Conservation (phyloP, 768 basidiomycete genomes). For the Agaricus blazei region DNA sequence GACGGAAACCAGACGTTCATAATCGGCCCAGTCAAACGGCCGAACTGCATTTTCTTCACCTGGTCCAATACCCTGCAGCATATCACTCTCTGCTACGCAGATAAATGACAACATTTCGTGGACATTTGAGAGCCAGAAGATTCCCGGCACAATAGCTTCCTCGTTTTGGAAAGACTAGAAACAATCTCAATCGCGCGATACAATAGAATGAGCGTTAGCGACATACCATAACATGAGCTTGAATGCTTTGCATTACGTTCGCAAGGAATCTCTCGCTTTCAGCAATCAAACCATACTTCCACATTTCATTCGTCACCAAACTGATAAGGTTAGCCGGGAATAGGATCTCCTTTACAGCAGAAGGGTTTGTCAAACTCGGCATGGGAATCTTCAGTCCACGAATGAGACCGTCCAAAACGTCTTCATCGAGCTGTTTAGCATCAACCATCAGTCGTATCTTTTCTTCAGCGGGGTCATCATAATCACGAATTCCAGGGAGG, state of each 20-base stretch:
- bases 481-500: slow-evolving; percentile 64
- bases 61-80: slow-evolving; percentile 95
- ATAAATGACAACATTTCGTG: slow-evolving; percentile 99
- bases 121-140: slow-evolving; percentile 99
- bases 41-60: slow-evolving; percentile 90
- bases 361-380: slow-evolving; percentile 84
- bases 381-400: slow-evolving; percentile 90
- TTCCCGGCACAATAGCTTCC: slow-evolving; percentile 92
- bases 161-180: slow-evolving; percentile 83
- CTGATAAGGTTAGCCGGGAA: slow-evolving; percentile 99
- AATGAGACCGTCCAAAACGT: slow-evolving; percentile 86
- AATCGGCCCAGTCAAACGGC: slow-evolving; percentile 94
- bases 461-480: slow-evolving; percentile 91
- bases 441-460: slow-evolving; percentile 94
- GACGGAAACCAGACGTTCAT: slow-evolving; percentile 93
- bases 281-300: slow-evolving; percentile 95
- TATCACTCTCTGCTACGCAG: slow-evolving; percentile 97
- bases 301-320: slow-evolving; percentile 99
- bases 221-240: slow-evolving; percentile 95
- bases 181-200: neutral
- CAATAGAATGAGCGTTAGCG: neutral
- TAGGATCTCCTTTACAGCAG: slow-evolving; percentile 94
- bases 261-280: slow-evolving; percentile 98
- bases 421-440: slow-evolving; percentile 84
- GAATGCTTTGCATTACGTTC: slow-evolving; percentile 97